Conservation (phyloP, 2,329 filamentous ascomycete species). For the Plenodomus lindquistii region DNA sequence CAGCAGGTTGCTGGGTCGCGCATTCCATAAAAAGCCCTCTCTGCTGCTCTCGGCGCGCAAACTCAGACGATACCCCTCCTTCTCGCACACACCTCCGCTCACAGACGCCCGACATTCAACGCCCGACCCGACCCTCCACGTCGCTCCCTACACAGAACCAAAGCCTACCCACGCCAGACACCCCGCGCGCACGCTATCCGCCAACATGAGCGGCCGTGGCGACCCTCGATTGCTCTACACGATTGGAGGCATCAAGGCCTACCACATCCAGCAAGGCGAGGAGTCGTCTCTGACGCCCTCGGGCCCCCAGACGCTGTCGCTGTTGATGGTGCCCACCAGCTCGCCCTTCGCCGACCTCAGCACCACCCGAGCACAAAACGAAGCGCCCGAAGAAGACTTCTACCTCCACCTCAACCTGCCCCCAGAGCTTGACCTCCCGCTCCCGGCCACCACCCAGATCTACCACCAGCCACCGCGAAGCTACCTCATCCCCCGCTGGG, state of each 20-base stretch:
- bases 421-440: slow-evolving; percentile 88
- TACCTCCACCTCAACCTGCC: slow-evolving; percentile 95
- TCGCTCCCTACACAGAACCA: neutral
- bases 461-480: slow-evolving; percentile 92
- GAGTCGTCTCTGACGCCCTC: slow-evolving; percentile 81
- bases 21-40: neutral
- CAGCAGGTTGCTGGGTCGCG: neutral
- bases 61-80: slow-evolving; percentile 20
- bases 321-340: slow-evolving; percentile 93
- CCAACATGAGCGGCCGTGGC: slow-evolving; percentile 55
- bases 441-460: slow-evolving; percentile 95
- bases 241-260: slow-evolving; percentile 84
- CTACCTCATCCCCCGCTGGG: slow-evolving; percentile 95
- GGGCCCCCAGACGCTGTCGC: slow-evolving; percentile 86
- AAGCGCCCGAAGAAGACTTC: slow-evolving; percentile 73
- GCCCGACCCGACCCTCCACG: too few species aligned
- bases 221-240: slow-evolving; percentile 61
- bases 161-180: slow-evolving; percentile 1
- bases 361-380: slow-evolving; percentile 60
- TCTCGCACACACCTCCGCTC: neutral
- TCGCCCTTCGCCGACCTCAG: slow-evolving; percentile 65
- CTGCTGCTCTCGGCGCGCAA: neutral
- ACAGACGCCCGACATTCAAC: neutral
- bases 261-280: slow-evolving; percentile 85
- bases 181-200: slow-evolving; percentile 12